Percentiles rank a stretch among this genome's conserved stretches.
These are phyloP conservation scores for Medicago lupulina DNA, from an alignment of 306 rosid species.

Conservation along the genomic window DNA sequence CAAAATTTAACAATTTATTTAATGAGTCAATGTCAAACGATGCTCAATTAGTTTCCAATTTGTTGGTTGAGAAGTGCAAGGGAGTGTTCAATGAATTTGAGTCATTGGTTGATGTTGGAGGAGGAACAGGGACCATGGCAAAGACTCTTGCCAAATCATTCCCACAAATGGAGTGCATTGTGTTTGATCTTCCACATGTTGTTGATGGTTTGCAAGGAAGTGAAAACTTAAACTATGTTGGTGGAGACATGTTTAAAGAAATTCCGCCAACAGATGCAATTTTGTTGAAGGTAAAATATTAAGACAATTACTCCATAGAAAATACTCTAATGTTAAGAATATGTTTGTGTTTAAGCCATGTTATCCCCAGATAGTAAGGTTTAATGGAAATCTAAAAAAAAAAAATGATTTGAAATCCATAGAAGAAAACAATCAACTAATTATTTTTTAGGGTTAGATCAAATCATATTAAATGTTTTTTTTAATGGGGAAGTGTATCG, in stretches of 20 bases:
- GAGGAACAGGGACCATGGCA: slow-evolving; percentile 29
- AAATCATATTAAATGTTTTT: too few species aligned
- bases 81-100: slow-evolving; percentile 4
- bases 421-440: too few species aligned
- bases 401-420: too few species aligned
- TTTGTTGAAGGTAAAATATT: slow-evolving; percentile 33
- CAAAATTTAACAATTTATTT: neutral
- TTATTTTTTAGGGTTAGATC: too few species aligned
- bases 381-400: too few species aligned
- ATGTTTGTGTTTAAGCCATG: too few species aligned
- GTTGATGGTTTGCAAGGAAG: slow-evolving; percentile 28
- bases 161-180: slow-evolving; percentile 11
- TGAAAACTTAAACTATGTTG: slow-evolving; percentile 19
- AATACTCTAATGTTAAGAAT: too few species aligned
- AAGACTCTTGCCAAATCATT: slow-evolving; percentile 22
- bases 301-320: too few species aligned
- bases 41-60: neutral
- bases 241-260: slow-evolving; percentile 34
- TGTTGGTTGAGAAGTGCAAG: slow-evolving; percentile 26
- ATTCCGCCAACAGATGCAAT: slow-evolving; percentile 20
- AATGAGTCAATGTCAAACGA: slow-evolving; percentile 30
- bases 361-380: too few species aligned
- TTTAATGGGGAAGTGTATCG: too few species aligned
- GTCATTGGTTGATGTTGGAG: slow-evolving; percentile 40
- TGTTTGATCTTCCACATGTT: slow-evolving; percentile 37